Evolutionary conservation across 2,329 filamentous ascomycete species (phyloP), one percentile per base, ranked within the genome.

Genomic region (Fusarium goolgardi): DNA sequence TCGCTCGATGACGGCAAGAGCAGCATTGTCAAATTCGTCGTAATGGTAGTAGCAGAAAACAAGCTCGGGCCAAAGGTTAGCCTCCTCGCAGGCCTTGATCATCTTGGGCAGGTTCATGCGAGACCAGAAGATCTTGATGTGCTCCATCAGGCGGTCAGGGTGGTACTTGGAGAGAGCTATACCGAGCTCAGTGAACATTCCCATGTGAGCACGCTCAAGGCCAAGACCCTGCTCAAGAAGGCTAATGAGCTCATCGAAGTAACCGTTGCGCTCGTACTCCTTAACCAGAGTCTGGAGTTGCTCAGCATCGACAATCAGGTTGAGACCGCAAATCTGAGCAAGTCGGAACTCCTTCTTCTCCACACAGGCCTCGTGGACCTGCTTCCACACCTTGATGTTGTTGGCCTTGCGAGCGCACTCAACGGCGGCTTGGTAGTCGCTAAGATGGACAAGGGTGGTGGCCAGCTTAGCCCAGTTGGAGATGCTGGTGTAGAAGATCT

Each of bases 381-480:
- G 93, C 82, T 96, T 97, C 96, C 96, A 99, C 53, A 99, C 96
- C 84, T 97, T 97, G 81, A 97, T 94, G 81, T 93, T 98, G 85
- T 98, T 99, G 74, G 96, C 96, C 83, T 99, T 98, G 78, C 96
- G 92, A 27, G 96, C 96, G 76, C 94, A 97, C 79, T 99, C 96
- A 41, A 99, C 96, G 45, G 96, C 96, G 73, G 93, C 93, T 81
- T 99, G 96, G 83, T 99, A 98, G 73, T 99, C 96, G 70, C 90
- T 91, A 9, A 99, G 89, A 79, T 98, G 94, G n/a, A 99, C 96
- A 63, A 98, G 88, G 13, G 96, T 99, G 13, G 96, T 98, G 16
- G 96, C 94, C 74, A 99, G 90, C 85, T 99, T 99, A 57, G 95
- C 95, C 96, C 96, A 99, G 87, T 99, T 99, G 55, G 96, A 99